Conservation (phyloP, 768 basidiomycete genomes). For the Pleurotus citrinopileatus region DNA sequence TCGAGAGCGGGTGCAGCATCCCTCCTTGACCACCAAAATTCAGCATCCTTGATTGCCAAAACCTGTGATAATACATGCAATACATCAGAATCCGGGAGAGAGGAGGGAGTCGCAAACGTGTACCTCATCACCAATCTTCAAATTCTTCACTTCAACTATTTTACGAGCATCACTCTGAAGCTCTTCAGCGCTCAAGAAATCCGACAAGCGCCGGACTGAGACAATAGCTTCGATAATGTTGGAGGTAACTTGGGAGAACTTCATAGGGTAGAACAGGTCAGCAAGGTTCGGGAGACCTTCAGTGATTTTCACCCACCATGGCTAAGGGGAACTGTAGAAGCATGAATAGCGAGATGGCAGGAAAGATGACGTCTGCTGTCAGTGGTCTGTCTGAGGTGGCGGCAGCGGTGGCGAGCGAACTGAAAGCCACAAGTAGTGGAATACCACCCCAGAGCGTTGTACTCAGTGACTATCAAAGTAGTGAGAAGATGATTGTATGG, state of each 20-base stretch:
- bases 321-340: slow-evolving; percentile 83
- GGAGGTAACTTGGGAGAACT: slow-evolving; percentile 72
- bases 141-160: slow-evolving; percentile 36
- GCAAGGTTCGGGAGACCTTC: not conserved
- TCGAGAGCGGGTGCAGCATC: slow-evolving; percentile 63
- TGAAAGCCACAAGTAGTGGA: slow-evolving; percentile 75
- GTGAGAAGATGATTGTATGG: slow-evolving; percentile 20
- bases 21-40: slow-evolving; percentile 76
- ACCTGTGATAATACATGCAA: slow-evolving; percentile 43
- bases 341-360: slow-evolving; percentile 90
- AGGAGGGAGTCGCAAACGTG: too few species aligned
- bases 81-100: too few species aligned
- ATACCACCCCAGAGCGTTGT: slow-evolving; percentile 48
- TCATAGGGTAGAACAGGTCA: slow-evolving; percentile 1
- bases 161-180: slow-evolving; percentile 77
- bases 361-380: slow-evolving; percentile 92
- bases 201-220: slow-evolving; percentile 73
- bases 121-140: slow-evolving; percentile 63
- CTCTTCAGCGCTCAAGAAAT: slow-evolving; percentile 76
- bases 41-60: slow-evolving; percentile 68
- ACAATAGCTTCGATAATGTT: slow-evolving; percentile 87
- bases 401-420: slow-evolving; percentile 77
- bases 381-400: slow-evolving; percentile 60
- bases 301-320: too few species aligned
- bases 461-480: slow-evolving; percentile 37